Conservation (phyloP, 78 protist species). For the Dictyostelium firmibasis region DNA sequence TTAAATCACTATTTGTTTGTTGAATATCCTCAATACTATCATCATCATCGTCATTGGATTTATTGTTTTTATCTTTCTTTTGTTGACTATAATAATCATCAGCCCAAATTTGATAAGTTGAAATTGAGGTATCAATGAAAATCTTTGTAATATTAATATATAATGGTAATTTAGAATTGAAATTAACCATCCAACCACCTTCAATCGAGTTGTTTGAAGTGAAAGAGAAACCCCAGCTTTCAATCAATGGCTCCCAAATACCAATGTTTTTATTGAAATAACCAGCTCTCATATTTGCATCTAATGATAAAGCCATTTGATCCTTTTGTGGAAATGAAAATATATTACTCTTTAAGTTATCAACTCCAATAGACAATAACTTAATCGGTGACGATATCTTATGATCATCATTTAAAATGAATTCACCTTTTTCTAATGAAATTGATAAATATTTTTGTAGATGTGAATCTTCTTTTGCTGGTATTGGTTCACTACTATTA, state of each 20-base stretch:
- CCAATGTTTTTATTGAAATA: slow-evolving; percentile 68
- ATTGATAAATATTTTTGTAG: slow-evolving; percentile 31
- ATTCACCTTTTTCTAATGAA: slow-evolving; percentile 24
- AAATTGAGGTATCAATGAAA: slow-evolving; percentile 72
- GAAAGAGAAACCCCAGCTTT: slow-evolving; percentile 52
- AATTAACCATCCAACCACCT: slow-evolving; percentile 48
- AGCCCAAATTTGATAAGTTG: slow-evolving; percentile 64
- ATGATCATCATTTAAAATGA: slow-evolving; percentile 40
- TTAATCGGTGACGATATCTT: background rate
- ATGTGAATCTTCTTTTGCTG: background rate
- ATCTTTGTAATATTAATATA: slow-evolving; percentile 67
- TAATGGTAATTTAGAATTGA: slow-evolving; percentile 30
- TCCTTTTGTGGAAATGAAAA: slow-evolving; percentile 17
- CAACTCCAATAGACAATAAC: background rate
- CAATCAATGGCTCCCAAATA: slow-evolving; percentile 83
- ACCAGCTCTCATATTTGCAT: slow-evolving; percentile 13
- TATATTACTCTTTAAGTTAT: background rate
- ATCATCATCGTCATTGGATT: background rate
- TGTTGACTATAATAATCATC: slow-evolving; percentile 49
- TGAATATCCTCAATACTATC: background rate
- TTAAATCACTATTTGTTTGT: background rate
- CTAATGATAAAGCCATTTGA: slow-evolving; percentile 50
- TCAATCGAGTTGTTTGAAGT: slow-evolving; percentile 24
- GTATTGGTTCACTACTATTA: background rate
- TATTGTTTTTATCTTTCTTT: background rate